These are phyloP conservation scores for Pedinophyceae sp. DNA, from an alignment of 139 green algal species.

Conservation along the genomic window DNA sequence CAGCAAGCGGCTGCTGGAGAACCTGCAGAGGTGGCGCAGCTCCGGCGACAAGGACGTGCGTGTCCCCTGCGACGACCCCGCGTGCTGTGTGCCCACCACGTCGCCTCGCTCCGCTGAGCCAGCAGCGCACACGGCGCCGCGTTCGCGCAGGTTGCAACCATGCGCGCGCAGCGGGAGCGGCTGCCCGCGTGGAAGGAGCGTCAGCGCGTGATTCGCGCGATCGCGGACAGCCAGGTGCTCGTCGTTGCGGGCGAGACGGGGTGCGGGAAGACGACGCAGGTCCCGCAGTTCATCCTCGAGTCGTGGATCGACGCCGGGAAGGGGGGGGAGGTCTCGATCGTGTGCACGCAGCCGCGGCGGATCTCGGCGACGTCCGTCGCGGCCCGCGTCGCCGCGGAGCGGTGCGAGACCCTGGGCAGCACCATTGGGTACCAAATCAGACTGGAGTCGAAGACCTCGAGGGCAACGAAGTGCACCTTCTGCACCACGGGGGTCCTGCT, in stretches of 20 bases:
- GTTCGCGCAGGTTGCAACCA: too few species aligned
- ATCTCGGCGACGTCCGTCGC: conserved; percentile 48
- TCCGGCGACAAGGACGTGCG: too few species aligned
- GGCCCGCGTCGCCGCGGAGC: conserved; percentile 43
- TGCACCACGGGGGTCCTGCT: conserved; percentile 50
- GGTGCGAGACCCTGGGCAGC: conserved; percentile 30
- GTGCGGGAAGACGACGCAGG: conserved; percentile 35
- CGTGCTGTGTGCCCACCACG: too few species aligned
- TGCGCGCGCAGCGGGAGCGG: conserved; percentile 5
- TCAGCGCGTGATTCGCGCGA: conserved; percentile 3
- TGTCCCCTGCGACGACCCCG: too few species aligned
- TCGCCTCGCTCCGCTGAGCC: too few species aligned
- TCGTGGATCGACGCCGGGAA: conserved; percentile 1
- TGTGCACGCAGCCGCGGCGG: conserved; percentile 45
- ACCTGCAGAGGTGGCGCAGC: too few species aligned
- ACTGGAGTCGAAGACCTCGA: background rate
- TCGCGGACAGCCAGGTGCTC: conserved; percentile 15
- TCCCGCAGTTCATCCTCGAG: background rate
- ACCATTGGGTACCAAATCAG: conserved; percentile 24
- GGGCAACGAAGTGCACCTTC: conserved; percentile 10
- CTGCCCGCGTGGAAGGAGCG: conserved; percentile 9
- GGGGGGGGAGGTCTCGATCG: conserved; percentile 7
- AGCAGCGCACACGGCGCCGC: too few species aligned
- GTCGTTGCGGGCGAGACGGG: conserved; percentile 47
- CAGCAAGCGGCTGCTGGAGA: too few species aligned